Evolutionary conservation across 176 grass and related monocot species (phyloP).

Genomic region (Oryza punctata): DNA sequence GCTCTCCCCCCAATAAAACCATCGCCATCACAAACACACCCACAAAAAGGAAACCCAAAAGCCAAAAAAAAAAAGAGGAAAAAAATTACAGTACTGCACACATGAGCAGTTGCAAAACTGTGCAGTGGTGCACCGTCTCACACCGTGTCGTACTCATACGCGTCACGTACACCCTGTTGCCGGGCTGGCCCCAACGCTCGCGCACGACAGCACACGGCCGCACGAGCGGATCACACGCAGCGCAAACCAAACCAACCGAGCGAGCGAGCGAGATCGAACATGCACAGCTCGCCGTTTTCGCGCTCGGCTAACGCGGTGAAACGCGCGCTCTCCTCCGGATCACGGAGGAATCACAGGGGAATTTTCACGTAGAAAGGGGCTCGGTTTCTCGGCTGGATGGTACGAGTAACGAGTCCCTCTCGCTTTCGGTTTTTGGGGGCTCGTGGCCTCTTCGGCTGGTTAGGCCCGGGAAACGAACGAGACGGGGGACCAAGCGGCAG

Average conservation of each 20-base stretch:
- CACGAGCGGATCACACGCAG: neutral
- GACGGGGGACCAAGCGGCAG: conserved; percentile 10
- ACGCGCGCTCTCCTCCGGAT: too few relatives aligned
- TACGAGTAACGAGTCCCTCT: neutral
- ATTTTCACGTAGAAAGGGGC: neutral
- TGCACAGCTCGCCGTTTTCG: neutral
- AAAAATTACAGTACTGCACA: too few relatives aligned
- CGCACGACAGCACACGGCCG: too few relatives aligned
- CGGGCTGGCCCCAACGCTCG: neutral
- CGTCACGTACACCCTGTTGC: neutral
- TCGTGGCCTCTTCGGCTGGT: neutral
- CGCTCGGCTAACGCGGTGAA: neutral
- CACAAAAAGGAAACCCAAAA: neutral
- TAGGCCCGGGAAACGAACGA: neutral
- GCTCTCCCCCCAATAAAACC: neutral
- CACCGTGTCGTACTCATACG: neutral
- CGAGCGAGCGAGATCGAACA: neutral
- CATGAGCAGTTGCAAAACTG: neutral
- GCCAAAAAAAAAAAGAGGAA: neutral
- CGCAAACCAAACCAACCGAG: neutral
- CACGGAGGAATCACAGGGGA: neutral
- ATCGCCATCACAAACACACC: neutral
- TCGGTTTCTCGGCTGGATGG: neutral
- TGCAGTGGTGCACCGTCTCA: neutral
- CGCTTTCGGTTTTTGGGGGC: neutral